Percentiles rank a stretch among this genome's conserved stretches.
These are phyloP conservation scores for Fusarium compactum DNA, from an alignment of 2,329 filamentous ascomycete genomes.

Conservation along the genomic window DNA sequence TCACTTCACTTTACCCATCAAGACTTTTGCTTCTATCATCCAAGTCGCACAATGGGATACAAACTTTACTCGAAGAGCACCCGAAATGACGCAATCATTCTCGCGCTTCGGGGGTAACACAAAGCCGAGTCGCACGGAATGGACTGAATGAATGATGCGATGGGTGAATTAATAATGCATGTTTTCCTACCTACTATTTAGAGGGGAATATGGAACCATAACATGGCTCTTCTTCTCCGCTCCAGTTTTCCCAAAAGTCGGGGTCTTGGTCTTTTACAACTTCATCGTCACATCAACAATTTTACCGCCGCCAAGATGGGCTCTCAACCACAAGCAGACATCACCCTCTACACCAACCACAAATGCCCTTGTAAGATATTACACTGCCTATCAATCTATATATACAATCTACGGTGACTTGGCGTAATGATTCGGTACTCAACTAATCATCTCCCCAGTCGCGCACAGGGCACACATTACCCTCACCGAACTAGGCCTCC, in stretches of 20 bases:
- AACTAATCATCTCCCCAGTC: slow-evolving; percentile 46
- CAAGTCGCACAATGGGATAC: slow-evolving; percentile 2
- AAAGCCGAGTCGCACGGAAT: slow-evolving; percentile 11
- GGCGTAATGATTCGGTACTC: not conserved
- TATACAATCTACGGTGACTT: not conserved
- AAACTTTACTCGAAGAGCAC: not conserved
- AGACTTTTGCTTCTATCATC: too few species aligned
- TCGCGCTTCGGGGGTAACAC: slow-evolving; percentile 17
- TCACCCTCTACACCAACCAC: slow-evolving; percentile 78
- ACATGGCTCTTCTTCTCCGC: not conserved
- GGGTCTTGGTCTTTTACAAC: not conserved
- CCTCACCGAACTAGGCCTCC: slow-evolving; percentile 73
- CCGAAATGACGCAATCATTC: slow-evolving; percentile 20
- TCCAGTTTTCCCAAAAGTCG: not conserved
- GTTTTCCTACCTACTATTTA: not conserved
- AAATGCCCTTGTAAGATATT: slow-evolving; percentile 69
- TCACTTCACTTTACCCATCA: too few species aligned
- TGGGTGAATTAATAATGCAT: slow-evolving; percentile 14
- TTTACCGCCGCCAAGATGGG: slow-evolving; percentile 25
- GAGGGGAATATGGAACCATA: not conserved
- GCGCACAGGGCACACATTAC: slow-evolving; percentile 82
- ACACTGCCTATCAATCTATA: not conserved
- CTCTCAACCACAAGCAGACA: slow-evolving; percentile 48
- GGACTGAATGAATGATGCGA: not conserved
- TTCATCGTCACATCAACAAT: slow-evolving; percentile 6